phyloP scores from a whole-genome alignment of 2,329 filamentous ascomycete genomes.

The Epichloe gansuensis region DNA sequence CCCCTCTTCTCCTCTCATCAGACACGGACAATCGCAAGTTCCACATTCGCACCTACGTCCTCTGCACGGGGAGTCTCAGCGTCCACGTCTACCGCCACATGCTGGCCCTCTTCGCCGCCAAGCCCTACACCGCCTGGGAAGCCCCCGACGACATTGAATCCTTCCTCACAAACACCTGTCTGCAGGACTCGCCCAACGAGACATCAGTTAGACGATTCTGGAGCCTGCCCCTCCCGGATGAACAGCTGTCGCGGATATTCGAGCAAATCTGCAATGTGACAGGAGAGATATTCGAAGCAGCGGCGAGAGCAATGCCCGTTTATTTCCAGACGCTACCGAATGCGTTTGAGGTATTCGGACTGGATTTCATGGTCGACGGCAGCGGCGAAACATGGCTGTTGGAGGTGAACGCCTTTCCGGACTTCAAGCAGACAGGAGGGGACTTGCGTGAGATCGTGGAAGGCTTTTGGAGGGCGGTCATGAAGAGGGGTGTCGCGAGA shows the following conservation, averaged over 20 bases:
- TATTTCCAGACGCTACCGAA: conserved; percentile 87
- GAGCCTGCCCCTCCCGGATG: conserved; percentile 37
- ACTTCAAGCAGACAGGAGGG: conserved; percentile 88
- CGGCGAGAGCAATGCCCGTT: conserved; percentile 67
- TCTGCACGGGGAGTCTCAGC: conserved; percentile 63
- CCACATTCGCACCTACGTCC: conserved; percentile 84
- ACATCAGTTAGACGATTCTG: conserved; percentile 66
- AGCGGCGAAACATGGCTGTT: conserved; percentile 57
- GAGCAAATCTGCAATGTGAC: conserved; percentile 61
- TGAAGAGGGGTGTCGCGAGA: conserved; percentile 50
- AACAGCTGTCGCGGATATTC: conserved; percentile 53
- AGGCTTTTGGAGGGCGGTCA: conserved; percentile 63
- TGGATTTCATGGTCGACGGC: conserved; percentile 76
- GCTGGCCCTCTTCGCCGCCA: conserved; percentile 82
- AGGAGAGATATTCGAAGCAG: conserved; percentile 73
- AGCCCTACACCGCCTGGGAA: conserved; percentile 49
- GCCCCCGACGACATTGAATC: conserved; percentile 43
- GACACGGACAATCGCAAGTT: conserved; percentile 66
- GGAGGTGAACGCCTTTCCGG: conserved; percentile 92
- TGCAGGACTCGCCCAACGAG: conserved; percentile 51
- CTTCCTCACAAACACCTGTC: conserved; percentile 91
- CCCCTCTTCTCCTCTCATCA: conserved; percentile 60
- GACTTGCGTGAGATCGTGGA: conserved; percentile 59
- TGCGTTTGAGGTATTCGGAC: conserved; percentile 81
- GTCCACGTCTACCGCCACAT: conserved; percentile 83